Evolutionary conservation across 345 rosid genomes (phyloP).

Genomic region (Rhodamnia rubescens): DNA sequence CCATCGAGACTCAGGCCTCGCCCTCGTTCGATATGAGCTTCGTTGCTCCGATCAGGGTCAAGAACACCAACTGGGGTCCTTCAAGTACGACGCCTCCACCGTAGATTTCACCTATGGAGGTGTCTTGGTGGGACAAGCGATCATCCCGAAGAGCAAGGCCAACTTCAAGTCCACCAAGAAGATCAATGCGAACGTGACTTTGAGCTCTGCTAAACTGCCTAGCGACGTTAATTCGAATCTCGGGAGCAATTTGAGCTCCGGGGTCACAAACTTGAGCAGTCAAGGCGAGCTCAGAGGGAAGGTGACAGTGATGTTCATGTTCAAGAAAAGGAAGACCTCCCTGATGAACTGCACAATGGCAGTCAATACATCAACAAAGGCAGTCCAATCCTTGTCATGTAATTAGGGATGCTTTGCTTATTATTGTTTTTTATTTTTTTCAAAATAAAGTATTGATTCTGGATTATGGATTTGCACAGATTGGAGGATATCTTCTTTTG

Average conservation of each 20-base stretch:
- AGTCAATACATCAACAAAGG: too few relatives aligned
- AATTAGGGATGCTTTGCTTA: too few relatives aligned
- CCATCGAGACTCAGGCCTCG: background rate
- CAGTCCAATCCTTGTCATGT: too few relatives aligned
- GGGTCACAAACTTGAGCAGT: background rate
- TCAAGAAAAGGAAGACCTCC: too few relatives aligned
- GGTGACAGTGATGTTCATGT: background rate
- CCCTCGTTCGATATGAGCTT: background rate
- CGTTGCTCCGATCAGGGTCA: background rate
- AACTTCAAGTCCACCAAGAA: background rate
- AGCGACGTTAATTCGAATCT: background rate
- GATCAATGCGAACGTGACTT: background rate
- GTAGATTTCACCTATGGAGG: background rate
- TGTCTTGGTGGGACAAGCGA: background rate
- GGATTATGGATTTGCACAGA: too few relatives aligned
- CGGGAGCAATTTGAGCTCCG: background rate
- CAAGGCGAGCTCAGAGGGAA: background rate
- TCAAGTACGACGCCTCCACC: background rate
- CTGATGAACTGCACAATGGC: too few relatives aligned
- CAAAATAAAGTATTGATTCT: too few relatives aligned
- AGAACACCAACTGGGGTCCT: conserved; percentile 6
- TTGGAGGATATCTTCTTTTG: too few relatives aligned
- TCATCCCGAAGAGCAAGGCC: background rate
- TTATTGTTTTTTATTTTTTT: too few relatives aligned
- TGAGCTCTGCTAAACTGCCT: background rate